A percentile compares a stretch with the other conserved stretches of the same genome.
Evolutionary conservation across 257 asterid genomes (phyloP).

Genomic region (Nicotiana paniculata): DNA sequence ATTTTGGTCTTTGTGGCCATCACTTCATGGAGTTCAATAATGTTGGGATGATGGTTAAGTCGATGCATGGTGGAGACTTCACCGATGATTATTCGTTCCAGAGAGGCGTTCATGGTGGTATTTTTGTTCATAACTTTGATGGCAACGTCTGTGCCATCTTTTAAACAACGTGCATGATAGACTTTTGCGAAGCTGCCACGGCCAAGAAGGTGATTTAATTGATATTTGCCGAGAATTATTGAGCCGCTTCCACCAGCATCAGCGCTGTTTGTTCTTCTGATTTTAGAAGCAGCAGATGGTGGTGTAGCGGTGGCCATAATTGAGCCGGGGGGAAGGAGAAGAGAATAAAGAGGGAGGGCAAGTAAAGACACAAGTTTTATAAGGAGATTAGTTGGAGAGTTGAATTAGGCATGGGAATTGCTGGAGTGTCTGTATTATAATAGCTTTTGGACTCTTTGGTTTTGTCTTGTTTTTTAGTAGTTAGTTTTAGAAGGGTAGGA

Average conservation of each 20-base stretch:
- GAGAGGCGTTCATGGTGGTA: conserved; percentile 28
- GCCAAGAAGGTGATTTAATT: conserved; percentile 64
- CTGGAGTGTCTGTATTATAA: neutral
- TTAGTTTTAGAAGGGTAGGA: too few species aligned
- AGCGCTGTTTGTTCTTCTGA: conserved; percentile 35
- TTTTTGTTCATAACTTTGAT: conserved; percentile 66
- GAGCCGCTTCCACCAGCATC: conserved; percentile 49
- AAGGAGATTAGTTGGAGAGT: neutral
- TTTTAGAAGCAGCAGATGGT: conserved; percentile 15
- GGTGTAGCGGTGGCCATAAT: neutral
- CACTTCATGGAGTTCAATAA: conserved; percentile 72
- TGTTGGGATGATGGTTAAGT: conserved; percentile 62
- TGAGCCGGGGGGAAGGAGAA: too few species aligned
- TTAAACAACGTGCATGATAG: conserved; percentile 39
- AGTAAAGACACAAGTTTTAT: neutral
- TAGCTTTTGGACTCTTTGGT: neutral
- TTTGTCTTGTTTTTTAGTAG: neutral
- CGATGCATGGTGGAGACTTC: conserved; percentile 88
- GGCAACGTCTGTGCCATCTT: conserved; percentile 37
- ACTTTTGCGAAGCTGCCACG: conserved; percentile 94
- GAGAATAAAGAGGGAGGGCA: too few species aligned
- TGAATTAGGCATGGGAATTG: neutral
- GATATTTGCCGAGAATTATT: conserved; percentile 56
- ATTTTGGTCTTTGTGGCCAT: conserved; percentile 74
- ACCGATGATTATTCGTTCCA: conserved; percentile 54